Conservation (phyloP, 1,139 yeast genomes). For the Suhomyces terraborum region DNA sequence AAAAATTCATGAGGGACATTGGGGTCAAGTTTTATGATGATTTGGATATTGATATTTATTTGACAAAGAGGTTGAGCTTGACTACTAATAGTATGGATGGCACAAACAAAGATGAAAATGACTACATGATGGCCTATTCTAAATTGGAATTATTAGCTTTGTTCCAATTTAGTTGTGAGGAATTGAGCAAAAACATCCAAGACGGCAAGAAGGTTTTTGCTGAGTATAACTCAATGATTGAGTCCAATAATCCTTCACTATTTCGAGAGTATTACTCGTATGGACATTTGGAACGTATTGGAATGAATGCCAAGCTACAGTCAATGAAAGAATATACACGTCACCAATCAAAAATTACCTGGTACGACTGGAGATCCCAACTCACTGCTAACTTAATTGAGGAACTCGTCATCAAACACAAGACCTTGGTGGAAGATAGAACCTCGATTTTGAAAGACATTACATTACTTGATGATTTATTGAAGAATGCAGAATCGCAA, state of each 20-base stretch:
- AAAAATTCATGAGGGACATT: constrained; percentile 48
- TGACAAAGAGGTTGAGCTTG: constrained; percentile 28
- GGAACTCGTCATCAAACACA: constrained; percentile 36
- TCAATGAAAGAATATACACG: constrained; percentile 52
- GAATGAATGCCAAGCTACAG: constrained; percentile 45
- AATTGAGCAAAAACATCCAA: constrained; percentile 50
- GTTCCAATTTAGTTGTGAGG: constrained; percentile 54
- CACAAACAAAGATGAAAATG: constrained; percentile 18
- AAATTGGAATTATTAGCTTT: constrained; percentile 40
- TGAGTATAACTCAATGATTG: constrained; percentile 45
- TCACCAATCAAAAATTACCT: constrained; percentile 51
- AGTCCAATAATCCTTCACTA: constrained; percentile 49
- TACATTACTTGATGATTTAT: constrained; percentile 20
- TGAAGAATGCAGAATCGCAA: constrained; percentile 17
- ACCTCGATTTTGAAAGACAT: constrained; percentile 26
- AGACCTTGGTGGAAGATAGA: constrained; percentile 30
- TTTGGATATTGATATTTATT: constrained; percentile 40
- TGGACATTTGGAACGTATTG: constrained; percentile 36
- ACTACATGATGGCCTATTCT: constrained; percentile 39
- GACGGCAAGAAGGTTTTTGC: constrained; percentile 50
- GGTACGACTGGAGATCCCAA: constrained; percentile 63
- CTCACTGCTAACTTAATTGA: constrained; percentile 39
- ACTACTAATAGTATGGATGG: constrained; percentile 20
- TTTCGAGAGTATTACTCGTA: constrained; percentile 50
- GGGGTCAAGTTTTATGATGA: constrained; percentile 57